Base-by-base conservation (phyloP, 2,329 filamentous ascomycete species). In the Cytospora chrysosperma region DNA sequence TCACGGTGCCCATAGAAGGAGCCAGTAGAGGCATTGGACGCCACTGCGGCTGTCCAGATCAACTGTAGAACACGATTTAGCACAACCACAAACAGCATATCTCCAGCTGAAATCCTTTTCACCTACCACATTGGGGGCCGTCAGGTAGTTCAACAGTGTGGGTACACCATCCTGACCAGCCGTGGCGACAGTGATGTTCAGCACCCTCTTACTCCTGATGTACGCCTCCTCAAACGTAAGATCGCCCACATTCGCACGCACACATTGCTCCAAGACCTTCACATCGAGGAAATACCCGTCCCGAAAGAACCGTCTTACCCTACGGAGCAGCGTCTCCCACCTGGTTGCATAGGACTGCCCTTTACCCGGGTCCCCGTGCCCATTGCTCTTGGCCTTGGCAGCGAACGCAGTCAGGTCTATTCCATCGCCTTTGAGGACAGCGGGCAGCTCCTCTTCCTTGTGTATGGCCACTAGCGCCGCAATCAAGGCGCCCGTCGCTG, bases 141-240 rank as follows among this genome's bases (percentile, higher is more conserved):
- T 97, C 57, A 97, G 82, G 72, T 97, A 95, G 75, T 97, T 98
- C 37, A 98, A 83, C 34, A 97, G 78, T 54, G 90, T 93, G 2
- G 93, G 93, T 1, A 94, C 87, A 37, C 91, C 92, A 17, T 86
- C 88, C 66, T 88, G 86, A 7, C 86, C 87, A 26, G 87, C 87
- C 1, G 90, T 91, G 0, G 91, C 90, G 26, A 97, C 88, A 0
- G 93, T 97, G 68, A 98, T 97, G 73, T 97, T 97, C 69, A 98
- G 79, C 4, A 96, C 88, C 57, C 92, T 83, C 72, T 95, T 95
- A 47, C 92, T 97, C 66, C 87, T 86, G 58, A 88, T 85, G 72
- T 93, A 97, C 0, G 94, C 94, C 77, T 97, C 94, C 75, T 96
- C 92, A 71, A 98, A 98, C 0, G 93, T 97, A 66, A 96, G 74